Base-by-base conservation (phyloP, 345 rosid genomes). In the Mercurialis annua region DNA sequence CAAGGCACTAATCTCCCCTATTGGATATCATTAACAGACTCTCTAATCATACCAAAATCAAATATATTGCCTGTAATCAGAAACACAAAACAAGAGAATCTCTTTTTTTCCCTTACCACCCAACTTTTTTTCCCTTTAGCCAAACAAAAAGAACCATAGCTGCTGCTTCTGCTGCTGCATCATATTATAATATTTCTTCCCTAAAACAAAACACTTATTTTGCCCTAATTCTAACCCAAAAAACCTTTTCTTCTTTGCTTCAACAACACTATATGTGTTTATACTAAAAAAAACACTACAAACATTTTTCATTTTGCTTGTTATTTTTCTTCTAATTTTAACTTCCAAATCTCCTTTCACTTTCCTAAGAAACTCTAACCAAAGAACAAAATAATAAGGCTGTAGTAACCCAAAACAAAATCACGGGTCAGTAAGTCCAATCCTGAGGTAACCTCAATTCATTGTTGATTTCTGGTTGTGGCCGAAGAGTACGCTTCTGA, bases 401-500 rank as follows among this genome's bases (percentile, higher is more conserved):
- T 24, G 38, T 36, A 8, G 38, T 14, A 52, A 6, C 11, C 67
- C 75, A 33, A 17, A 2, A 31, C 23, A 11, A 34, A n/a, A 17
- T 10, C 9, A 24, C 20, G 36, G 48, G 26, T 83, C 81, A 88
- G 30, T 83, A 88, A 43, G 91, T 86, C 95, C 91, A 88, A 56
- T 88, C 95, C 53, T 77, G 86, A 1, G 95, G 95, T 15, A 88
- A 73, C 73, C 84, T 67, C 63, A 74, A 69, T 57, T 84, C 89
- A 0, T 18, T 66, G 53, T 55, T 74, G 24, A 67, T 50, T 9
- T 33, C 81, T 51, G 69, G 73, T 59, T 77, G 83, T 23, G 69
- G 48, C 67, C 73, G 77, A 50, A 49, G 17, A 43, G 31, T 73
- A 31, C 72, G 79, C 74, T 59, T 83, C 66, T 63, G 79, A 52